Percentiles rank a stretch among this genome's conserved stretches.
These are phyloP conservation scores for Erodium moschatum DNA, from an alignment of 441 rosid species.

Conservation along the genomic window DNA sequence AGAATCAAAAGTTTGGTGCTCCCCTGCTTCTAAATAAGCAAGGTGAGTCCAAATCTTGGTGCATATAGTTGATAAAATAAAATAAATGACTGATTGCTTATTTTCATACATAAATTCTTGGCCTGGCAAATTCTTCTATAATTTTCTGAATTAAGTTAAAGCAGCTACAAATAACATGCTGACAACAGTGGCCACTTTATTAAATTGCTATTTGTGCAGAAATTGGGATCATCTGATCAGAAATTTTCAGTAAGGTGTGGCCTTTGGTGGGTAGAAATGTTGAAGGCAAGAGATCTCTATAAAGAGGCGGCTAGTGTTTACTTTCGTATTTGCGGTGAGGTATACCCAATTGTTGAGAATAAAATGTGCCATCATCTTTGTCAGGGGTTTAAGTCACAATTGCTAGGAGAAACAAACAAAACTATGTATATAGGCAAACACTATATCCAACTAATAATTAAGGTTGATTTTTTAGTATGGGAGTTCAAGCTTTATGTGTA, in stretches of 20 bases:
- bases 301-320: constrained; percentile 94
- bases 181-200: constrained; percentile 5
- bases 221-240: constrained; percentile 68
- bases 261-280: constrained; percentile 98
- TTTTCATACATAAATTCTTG: background rate
- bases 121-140: background rate
- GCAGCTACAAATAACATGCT: constrained; percentile 8
- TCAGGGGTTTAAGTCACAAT: background rate
- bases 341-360: constrained; percentile 27
- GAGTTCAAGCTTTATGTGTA: background rate
- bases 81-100: background rate
- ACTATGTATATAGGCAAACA: background rate
- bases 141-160: background rate
- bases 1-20: too few relatives aligned
- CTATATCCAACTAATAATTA: background rate
- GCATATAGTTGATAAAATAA: too few relatives aligned
- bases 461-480: background rate
- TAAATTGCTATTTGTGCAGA: constrained; percentile 37
- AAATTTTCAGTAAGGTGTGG: constrained; percentile 90
- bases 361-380: constrained; percentile 5
- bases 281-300: constrained; percentile 71
- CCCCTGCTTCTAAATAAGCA: too few relatives aligned
- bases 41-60: too few relatives aligned
- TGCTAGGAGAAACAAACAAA: background rate
- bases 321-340: constrained; percentile 94